Evolutionary conservation across 164 flowering plant genomes (phyloP).

Genomic region (Vitis rotundifolia): DNA sequence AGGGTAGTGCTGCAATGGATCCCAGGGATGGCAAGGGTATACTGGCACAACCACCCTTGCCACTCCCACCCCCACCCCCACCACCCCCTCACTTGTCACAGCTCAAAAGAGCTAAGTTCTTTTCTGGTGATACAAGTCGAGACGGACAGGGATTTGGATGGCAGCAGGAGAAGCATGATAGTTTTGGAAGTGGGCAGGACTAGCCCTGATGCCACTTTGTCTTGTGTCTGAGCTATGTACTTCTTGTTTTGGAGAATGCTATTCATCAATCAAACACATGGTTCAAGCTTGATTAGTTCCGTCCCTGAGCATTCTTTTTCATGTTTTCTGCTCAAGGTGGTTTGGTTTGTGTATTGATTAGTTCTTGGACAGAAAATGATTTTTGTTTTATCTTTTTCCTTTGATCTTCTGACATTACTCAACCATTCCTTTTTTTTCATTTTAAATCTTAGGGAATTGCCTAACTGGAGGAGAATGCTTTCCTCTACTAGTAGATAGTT

Average conservation of each 20-base stretch:
- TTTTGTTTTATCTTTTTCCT: no score
- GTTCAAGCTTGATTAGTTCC: background rate
- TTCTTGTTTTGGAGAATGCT: no score
- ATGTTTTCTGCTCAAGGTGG: no score
- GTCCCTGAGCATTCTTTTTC: background rate
- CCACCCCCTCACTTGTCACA: conserved; percentile 51
- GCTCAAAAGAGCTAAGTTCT: conserved; percentile 36
- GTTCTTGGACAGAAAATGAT: no score
- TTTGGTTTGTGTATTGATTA: no score
- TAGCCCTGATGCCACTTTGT: conserved; percentile 4
- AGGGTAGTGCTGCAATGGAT: conserved; percentile 39
- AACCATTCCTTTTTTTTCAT: no score
- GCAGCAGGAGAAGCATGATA: conserved; percentile 53
- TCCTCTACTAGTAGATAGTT: no score
- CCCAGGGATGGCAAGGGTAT: conserved; percentile 59
- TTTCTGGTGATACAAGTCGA: conserved; percentile 37
- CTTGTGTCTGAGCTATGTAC: background rate
- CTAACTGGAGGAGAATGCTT: no score
- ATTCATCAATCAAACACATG: background rate
- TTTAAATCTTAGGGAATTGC: no score
- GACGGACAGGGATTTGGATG: conserved; percentile 60
- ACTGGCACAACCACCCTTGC: conserved; percentile 48
- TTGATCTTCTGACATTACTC: no score
- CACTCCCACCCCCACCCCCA: conserved; percentile 54
- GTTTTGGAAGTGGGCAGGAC: conserved; percentile 48